Base-by-base conservation (phyloP, 176 grass and related monocot species). In the Secale cereale region DNA sequence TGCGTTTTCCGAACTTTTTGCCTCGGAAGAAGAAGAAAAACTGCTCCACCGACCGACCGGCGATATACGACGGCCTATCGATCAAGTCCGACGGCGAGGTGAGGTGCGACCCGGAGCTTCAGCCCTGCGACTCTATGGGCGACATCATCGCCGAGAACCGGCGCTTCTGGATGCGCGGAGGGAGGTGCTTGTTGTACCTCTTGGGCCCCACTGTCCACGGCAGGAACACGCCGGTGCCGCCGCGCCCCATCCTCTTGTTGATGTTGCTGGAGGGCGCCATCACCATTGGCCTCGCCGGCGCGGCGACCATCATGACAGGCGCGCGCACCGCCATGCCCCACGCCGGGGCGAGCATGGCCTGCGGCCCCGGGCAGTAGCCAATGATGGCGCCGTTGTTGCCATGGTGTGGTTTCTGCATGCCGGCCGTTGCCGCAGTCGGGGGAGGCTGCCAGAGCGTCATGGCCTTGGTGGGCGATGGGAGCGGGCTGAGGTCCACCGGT, bases 161-260 rank as follows among this genome's bases (percentile, higher is more conserved):
- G 84, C 94, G 94, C 97, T 92, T 99, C 89, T 99, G 97, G 50
- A 99, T 99, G 76, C 94, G 93, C 61, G 97, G 97, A 2, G 97
- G 97, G 17, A 99, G 94, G 70, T 97, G 97, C 86, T 92, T 97
- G 90, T 88, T 96, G 50, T 94, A 97, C 75, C 90, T 81, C 90
- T 99, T 99, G 1, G 97, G 90, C 9, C 97, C 97, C 1, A 99
- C 94, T 43, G 83, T 90, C 97, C 94, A 99, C 10, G 97, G 97
- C 70, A 99, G 86, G 88, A 99, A 99, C 52, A 99, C 97, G 31
- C 97, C 97, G 16, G 97, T 99, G 80, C 97, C 97, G 56, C 86
- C 83, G 15, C 90, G 90, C 12, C 78, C 78, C 82, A 88, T 92
- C 78, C 89, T 87, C 84, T 91, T 99, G 84, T 85, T 82, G 66